Percentiles rank a stretch among this genome's conserved stretches.
These are phyloP conservation scores for Martiniozyma asiatica DNA, from an alignment of 1,139 yeast genomes.

Conservation along the genomic window DNA sequence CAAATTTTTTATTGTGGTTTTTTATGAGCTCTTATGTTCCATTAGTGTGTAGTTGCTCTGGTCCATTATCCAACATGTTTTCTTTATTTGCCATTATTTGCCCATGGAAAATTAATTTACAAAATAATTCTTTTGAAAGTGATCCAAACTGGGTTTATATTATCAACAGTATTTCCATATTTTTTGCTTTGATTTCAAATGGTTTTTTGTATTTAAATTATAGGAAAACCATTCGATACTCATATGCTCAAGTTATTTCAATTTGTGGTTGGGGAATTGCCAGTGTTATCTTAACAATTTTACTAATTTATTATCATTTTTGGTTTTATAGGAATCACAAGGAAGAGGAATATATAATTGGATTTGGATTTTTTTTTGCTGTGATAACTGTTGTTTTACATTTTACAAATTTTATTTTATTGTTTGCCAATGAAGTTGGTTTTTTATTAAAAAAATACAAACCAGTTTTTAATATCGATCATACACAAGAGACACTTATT, in stretches of 20 bases:
- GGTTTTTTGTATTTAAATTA: conserved; percentile 55
- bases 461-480: conserved; percentile 53
- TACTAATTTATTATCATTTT: conserved; percentile 27
- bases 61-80: conserved; percentile 65
- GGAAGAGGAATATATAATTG: conserved; percentile 19
- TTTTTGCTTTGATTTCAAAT: conserved; percentile 56
- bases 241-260: conserved; percentile 46
- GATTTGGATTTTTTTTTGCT: conserved; percentile 75
- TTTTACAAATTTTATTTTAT: conserved; percentile 38
- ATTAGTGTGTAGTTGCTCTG: conserved; percentile 60
- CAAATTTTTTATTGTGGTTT: conserved; percentile 44
- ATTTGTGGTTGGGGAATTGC: conserved; percentile 56
- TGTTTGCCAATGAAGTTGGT: conserved; percentile 51
- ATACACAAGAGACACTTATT: conserved; percentile 62
- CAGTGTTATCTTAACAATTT: conserved; percentile 35
- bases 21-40: conserved; percentile 56
- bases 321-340: conserved; percentile 13
- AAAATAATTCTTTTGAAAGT: conserved; percentile 19
- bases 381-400: conserved; percentile 52
- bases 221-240: conserved; percentile 42
- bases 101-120: conserved; percentile 41
- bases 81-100: conserved; percentile 64
- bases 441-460: conserved; percentile 48
- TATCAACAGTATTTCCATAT: conserved; percentile 50
- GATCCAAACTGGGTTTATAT: conserved; percentile 35